Evolutionary conservation across 495 filamentous ascomycete genomes (phyloP).

Genomic region (Trichoderma asperelloides): DNA sequence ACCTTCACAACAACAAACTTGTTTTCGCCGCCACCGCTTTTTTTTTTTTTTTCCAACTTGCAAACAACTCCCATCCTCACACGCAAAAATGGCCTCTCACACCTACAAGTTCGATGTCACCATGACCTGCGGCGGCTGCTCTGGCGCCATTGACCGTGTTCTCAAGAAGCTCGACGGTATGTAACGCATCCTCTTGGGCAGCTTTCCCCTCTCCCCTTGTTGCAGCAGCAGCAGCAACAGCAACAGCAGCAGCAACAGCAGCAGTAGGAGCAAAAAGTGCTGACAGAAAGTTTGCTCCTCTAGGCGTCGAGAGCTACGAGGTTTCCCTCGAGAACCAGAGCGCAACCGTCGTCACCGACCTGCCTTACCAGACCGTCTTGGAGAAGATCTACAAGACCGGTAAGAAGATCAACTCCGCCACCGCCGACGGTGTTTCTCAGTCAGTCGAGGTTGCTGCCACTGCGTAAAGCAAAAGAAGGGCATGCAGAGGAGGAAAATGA

Average conservation of each 20-base stretch:
- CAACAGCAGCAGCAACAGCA: too few species aligned
- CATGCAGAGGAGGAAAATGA: background rate
- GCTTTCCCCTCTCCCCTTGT: background rate
- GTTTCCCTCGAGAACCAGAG: slow-evolving; percentile 79
- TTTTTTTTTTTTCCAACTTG: too few species aligned
- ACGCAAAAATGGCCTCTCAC: slow-evolving; percentile 40
- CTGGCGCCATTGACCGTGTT: slow-evolving; percentile 69
- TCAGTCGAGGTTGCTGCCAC: slow-evolving; percentile 35
- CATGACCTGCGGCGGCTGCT: slow-evolving; percentile 60
- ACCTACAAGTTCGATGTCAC: slow-evolving; percentile 59
- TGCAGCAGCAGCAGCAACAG: background rate
- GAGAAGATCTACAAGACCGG: slow-evolving; percentile 91
- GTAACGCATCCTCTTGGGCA: slow-evolving; percentile 15
- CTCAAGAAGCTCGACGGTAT: slow-evolving; percentile 87
- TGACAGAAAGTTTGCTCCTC: background rate
- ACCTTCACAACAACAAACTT: too few species aligned
- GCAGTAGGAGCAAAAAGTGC: too few species aligned
- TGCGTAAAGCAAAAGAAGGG: slow-evolving; percentile 3
- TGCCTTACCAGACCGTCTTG: slow-evolving; percentile 74
- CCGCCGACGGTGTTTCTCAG: slow-evolving; percentile 46
- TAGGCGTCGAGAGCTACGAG: slow-evolving; percentile 79
- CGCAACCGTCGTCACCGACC: slow-evolving; percentile 61
- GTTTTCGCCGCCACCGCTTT: too few species aligned
- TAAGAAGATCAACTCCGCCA: slow-evolving; percentile 72
- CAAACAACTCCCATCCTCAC: too few species aligned